Evolutionary conservation across 169 alveolate species (phyloP).

Genomic region (Cryptosporidium canis): DNA sequence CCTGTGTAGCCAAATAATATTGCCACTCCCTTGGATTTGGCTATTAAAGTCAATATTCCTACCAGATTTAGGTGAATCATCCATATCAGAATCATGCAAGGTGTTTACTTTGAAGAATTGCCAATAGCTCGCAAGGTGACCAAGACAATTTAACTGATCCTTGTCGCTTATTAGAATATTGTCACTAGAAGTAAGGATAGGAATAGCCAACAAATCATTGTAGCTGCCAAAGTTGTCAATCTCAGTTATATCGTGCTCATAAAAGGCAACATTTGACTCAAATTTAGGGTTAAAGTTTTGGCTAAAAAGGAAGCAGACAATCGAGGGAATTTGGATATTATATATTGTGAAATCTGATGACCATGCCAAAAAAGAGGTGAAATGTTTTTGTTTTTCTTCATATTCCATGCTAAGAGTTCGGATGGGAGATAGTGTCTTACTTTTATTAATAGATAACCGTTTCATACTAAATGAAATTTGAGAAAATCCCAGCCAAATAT

Average conservation of each 20-base stretch:
- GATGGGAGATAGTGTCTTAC: conserved; percentile 4
- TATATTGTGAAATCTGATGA: conserved; percentile 65
- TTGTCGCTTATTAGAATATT: background rate
- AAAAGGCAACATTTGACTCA: conserved; percentile 19
- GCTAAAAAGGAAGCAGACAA: conserved; percentile 16
- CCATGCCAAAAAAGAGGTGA: conserved; percentile 57
- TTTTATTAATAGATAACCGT: background rate
- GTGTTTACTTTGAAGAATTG: conserved; percentile 44
- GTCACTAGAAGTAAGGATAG: background rate
- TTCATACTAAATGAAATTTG: background rate
- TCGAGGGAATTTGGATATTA: conserved; percentile 27
- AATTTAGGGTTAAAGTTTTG: conserved; percentile 20
- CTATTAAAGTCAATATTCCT: background rate
- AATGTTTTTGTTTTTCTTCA: conserved; percentile 13
- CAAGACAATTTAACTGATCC: conserved; percentile 8
- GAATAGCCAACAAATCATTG: conserved; percentile 6
- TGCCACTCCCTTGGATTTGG: background rate
- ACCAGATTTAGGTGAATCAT: background rate
- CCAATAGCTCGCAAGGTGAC: conserved; percentile 65
- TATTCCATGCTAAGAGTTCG: background rate
- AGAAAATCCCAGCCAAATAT: conserved; percentile 62
- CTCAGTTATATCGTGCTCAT: conserved; percentile 9
- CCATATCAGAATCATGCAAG: background rate
- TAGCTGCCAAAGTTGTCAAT: conserved; percentile 34
- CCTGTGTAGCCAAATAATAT: conserved; percentile 51